Percentiles rank a stretch among this genome's conserved stretches.
Conservation (phyloP, 495 filamentous ascomycete species). For the Baudoinia panamericana region DNA sequence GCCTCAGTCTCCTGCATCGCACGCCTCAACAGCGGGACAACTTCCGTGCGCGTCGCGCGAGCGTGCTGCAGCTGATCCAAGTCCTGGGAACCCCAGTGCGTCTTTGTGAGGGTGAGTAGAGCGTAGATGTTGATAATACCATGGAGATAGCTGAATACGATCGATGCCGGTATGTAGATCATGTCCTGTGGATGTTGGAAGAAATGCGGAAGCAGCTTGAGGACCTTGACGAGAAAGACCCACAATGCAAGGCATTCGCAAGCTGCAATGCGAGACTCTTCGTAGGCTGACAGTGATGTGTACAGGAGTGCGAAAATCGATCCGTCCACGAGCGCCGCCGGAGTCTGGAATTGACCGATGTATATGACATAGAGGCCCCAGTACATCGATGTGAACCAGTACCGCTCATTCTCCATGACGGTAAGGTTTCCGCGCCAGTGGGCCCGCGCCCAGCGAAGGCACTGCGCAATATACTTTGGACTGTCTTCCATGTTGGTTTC, state of each 20-base stretch:
- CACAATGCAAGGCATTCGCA: conserved; percentile 45
- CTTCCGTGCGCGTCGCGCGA: conserved; percentile 3
- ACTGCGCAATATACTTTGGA: conserved; percentile 61
- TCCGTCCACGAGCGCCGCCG: conserved; percentile 51
- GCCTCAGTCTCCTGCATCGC: neutral
- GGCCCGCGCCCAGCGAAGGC: conserved; percentile 66
- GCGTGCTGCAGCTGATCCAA: conserved; percentile 5
- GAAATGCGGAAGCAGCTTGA: conserved; percentile 66
- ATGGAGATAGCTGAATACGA: conserved; percentile 68
- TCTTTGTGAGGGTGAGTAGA: conserved; percentile 36
- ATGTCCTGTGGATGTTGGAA: conserved; percentile 56
- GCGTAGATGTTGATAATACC: conserved; percentile 67
- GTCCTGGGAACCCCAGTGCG: conserved; percentile 10
- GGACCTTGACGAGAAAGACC: conserved; percentile 61
- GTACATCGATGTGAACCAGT: conserved; percentile 50
- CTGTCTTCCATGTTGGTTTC: conserved; percentile 66
- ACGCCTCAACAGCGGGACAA: conserved; percentile 8
- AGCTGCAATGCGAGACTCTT: no score
- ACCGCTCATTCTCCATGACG: conserved; percentile 54
- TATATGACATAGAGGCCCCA: conserved; percentile 71
- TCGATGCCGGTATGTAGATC: conserved; percentile 54
- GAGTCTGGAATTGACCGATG: conserved; percentile 58
- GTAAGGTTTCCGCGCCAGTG: conserved; percentile 75
- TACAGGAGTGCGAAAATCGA: conserved; percentile 42
- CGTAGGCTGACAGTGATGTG: conserved; percentile 24